Conservation (phyloP, 106 monocot genomes). For the Dioscorea dumetorum region DNA sequence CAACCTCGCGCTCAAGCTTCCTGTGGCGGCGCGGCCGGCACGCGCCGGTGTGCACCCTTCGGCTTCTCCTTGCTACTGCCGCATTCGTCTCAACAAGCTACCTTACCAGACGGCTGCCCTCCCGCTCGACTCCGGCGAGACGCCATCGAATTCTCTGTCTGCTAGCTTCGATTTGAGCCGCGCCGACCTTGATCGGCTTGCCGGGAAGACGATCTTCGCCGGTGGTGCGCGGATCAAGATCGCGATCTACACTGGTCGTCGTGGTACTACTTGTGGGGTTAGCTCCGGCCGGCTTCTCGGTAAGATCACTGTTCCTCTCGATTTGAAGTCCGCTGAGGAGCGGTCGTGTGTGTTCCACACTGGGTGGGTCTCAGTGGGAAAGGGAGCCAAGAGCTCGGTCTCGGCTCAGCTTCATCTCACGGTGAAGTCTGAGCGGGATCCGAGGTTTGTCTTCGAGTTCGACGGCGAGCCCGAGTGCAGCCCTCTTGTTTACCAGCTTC, state of each 20-base stretch:
- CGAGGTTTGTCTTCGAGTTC: conserved; percentile 93
- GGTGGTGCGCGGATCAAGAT: conserved; percentile 31
- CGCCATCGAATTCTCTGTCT: conserved; percentile 27
- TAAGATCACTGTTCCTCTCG: conserved; percentile 53
- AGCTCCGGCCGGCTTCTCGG: conserved; percentile 75
- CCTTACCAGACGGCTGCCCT: conserved; percentile 41
- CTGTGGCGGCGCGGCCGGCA: conserved; percentile 58
- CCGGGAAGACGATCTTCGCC: conserved; percentile 27
- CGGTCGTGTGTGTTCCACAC: conserved; percentile 41
- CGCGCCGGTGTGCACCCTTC: conserved; percentile 83
- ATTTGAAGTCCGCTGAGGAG: conserved; percentile 44
- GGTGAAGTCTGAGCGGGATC: conserved; percentile 61
- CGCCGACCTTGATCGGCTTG: conserved; percentile 43
- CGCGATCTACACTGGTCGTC: conserved; percentile 68
- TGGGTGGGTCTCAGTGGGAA: conserved; percentile 39
- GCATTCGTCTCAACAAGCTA: conserved; percentile 59
- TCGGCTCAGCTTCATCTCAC: conserved; percentile 42
- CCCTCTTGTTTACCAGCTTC: conserved; percentile 84
- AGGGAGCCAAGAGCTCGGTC: background rate
- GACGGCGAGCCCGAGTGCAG: conserved; percentile 88
- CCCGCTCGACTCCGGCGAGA: conserved; percentile 33
- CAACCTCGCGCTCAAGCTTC: conserved; percentile 75
- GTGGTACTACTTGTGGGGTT: conserved; percentile 70
- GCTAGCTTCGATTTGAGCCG: conserved; percentile 59
- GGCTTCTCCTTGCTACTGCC: conserved; percentile 70